Percentiles rank a stretch among this genome's conserved stretches.
These are phyloP conservation scores for Aspergillus melleus DNA, from an alignment of 2,329 filamentous ascomycete species.

Conservation along the genomic window DNA sequence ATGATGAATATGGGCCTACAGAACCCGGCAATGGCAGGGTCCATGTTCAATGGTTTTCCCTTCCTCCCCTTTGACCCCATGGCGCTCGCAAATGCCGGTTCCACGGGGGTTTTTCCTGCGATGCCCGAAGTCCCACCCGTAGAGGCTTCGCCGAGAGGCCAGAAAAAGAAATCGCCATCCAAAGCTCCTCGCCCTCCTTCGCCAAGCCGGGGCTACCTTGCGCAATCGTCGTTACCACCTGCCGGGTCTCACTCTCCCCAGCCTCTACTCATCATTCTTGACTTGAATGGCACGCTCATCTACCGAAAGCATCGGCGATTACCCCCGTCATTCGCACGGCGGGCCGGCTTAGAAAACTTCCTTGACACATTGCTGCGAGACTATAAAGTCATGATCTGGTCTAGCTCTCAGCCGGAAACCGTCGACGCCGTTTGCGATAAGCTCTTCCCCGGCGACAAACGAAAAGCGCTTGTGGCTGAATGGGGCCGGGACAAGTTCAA, in stretches of 20 bases:
- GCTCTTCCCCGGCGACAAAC: conserved; percentile 60
- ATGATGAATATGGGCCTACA: conserved; percentile 17
- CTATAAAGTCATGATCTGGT: conserved; percentile 87
- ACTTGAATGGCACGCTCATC: conserved; percentile 90
- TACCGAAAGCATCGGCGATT: conserved; percentile 60
- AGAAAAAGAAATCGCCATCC: background rate
- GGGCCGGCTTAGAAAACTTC: conserved; percentile 69
- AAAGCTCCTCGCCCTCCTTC: conserved; percentile 48
- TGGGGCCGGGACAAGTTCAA: conserved; percentile 80
- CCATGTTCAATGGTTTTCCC: conserved; percentile 11
- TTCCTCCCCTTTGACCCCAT: conserved; percentile 10
- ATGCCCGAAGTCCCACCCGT: conserved; percentile 3
- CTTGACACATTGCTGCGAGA: conserved; percentile 70
- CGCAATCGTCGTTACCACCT: conserved; percentile 50
- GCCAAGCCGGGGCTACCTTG: conserved; percentile 63
- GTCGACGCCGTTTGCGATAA: conserved; percentile 59
- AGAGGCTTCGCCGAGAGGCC: conserved; percentile 11
- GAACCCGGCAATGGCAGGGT: conserved; percentile 7
- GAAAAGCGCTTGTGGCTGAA: conserved; percentile 60
- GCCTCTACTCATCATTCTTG: conserved; percentile 77
- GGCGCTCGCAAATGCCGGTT: conserved; percentile 5
- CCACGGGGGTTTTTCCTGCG: background rate
- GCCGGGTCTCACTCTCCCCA: conserved; percentile 49
- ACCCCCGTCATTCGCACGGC: conserved; percentile 59
- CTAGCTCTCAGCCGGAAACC: conserved; percentile 74